Conservation (phyloP, 78 protist genomes). For the Salpingoeca rosetta region DNA sequence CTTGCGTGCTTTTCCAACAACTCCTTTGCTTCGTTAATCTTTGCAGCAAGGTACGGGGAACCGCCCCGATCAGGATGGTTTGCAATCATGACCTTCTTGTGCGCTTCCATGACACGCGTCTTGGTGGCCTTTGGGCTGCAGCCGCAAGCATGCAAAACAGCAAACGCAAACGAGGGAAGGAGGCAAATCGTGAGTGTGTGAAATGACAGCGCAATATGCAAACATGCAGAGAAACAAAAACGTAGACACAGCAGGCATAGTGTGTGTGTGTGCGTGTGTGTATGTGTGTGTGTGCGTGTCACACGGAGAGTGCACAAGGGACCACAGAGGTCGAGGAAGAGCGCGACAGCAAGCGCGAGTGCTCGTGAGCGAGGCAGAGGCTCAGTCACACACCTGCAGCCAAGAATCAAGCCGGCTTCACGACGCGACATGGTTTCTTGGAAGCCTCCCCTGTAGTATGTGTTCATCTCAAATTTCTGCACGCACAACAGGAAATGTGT, state of each 20-base stretch:
- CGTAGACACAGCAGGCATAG: not conserved
- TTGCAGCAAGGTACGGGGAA: slow-evolving; percentile 47
- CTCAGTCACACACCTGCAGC: slow-evolving; percentile 5
- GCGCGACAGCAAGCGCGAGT: too few relatives aligned
- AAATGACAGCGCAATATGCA: not conserved
- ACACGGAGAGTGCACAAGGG: not conserved
- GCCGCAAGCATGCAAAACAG: too few relatives aligned
- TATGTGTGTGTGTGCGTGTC: not conserved
- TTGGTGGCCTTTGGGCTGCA: slow-evolving; percentile 15
- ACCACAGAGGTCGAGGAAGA: not conserved
- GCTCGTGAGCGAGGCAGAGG: too few relatives aligned
- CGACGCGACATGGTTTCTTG: slow-evolving; percentile 30
- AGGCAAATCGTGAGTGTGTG: not conserved
- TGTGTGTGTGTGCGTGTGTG: not conserved
- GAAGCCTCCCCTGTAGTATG: slow-evolving; percentile 44
- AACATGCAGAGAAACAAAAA: not conserved
- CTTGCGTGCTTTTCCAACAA: slow-evolving; percentile 24
- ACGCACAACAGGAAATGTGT: too few relatives aligned
- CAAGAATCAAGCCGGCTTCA: slow-evolving; percentile 46
- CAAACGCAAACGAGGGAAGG: not conserved
- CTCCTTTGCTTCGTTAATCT: slow-evolving; percentile 62
- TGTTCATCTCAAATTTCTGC: not conserved
- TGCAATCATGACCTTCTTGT: slow-evolving; percentile 28
- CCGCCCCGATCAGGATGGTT: slow-evolving; percentile 74
- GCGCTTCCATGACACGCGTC: slow-evolving; percentile 36